A percentile compares a stretch with the other conserved stretches of the same genome.
Conservation (phyloP, 805 yeast genomes). For the Saccharomycopsis selenospora region DNA sequence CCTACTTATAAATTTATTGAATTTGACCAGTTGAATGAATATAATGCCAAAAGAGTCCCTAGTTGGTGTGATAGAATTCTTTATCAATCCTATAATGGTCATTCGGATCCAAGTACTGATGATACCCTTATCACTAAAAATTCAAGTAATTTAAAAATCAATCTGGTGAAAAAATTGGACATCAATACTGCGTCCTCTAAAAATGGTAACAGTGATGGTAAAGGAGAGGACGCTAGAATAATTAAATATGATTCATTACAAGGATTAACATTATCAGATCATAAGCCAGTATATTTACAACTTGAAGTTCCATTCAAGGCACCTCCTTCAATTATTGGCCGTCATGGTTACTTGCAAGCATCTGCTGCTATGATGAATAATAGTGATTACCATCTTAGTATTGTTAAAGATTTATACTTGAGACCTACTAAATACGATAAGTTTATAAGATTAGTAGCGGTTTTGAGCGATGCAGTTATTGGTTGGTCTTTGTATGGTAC, state of each 20-base stretch:
- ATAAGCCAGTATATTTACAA: constrained; percentile 62
- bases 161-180: too few relatives aligned
- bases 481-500: constrained; percentile 10
- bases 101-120: constrained; percentile 26
- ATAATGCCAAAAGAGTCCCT: constrained; percentile 56
- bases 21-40: constrained; percentile 38
- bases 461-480: constrained; percentile 2
- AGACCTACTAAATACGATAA: constrained; percentile 11
- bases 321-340: constrained; percentile 29
- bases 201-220: too few relatives aligned
- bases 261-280: constrained; percentile 58
- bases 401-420: constrained; percentile 3
- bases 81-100: constrained; percentile 38
- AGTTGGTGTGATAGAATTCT: constrained; percentile 90
- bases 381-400: neutral
- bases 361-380: constrained; percentile 19
- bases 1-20: constrained; percentile 72
- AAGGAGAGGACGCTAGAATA: neutral
- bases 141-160: neutral
- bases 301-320: constrained; percentile 40
- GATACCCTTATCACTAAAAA: neutral
- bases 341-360: constrained; percentile 26
- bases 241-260: constrained; percentile 42
- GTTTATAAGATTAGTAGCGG: constrained; percentile 2
- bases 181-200: too few relatives aligned